Percentiles rank a stretch among this genome's conserved stretches.
phyloP scores from a whole-genome alignment of 2,329 filamentous ascomycete genomes.

The Sporothrix pseudoabietina region DNA sequence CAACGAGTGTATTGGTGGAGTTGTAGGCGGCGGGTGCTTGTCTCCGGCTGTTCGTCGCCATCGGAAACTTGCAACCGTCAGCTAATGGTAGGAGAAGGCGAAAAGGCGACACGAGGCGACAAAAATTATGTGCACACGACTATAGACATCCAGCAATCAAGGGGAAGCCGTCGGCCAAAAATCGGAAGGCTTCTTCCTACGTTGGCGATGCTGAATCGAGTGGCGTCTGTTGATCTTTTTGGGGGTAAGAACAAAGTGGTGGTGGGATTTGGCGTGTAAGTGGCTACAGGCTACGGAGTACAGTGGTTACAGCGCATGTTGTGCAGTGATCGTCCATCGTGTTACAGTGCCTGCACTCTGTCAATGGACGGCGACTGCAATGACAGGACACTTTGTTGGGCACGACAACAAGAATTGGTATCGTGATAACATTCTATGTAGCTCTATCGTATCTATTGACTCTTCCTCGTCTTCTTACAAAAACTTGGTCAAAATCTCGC shows the following conservation, averaged over 20 bases:
- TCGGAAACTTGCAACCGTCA: neutral
- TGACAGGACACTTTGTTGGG: no score
- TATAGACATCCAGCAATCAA: neutral
- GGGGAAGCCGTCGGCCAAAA: neutral
- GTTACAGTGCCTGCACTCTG: no score
- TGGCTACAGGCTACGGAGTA: neutral
- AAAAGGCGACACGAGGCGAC: no score
- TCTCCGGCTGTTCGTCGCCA: neutral
- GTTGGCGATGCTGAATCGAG: neutral
- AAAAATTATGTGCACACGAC: neutral
- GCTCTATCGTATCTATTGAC: neutral
- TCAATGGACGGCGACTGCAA: no score
- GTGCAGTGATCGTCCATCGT: neutral
- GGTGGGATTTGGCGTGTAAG: neutral
- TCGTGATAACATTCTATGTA: neutral
- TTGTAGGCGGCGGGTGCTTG: constrained; percentile 7
- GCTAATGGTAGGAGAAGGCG: neutral
- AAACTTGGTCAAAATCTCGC: constrained; percentile 37
- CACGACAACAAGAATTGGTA: neutral
- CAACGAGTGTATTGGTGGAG: neutral
- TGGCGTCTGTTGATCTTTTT: neutral
- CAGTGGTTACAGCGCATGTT: neutral
- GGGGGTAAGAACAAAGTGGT: neutral
- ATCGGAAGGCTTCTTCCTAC: constrained; percentile 15
- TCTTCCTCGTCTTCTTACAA: neutral